Evolutionary conservation across 352 stramenopile species (phyloP), one percentile per base, ranked within the genome.

Genomic region (Phytophthora pseudosyringae): DNA sequence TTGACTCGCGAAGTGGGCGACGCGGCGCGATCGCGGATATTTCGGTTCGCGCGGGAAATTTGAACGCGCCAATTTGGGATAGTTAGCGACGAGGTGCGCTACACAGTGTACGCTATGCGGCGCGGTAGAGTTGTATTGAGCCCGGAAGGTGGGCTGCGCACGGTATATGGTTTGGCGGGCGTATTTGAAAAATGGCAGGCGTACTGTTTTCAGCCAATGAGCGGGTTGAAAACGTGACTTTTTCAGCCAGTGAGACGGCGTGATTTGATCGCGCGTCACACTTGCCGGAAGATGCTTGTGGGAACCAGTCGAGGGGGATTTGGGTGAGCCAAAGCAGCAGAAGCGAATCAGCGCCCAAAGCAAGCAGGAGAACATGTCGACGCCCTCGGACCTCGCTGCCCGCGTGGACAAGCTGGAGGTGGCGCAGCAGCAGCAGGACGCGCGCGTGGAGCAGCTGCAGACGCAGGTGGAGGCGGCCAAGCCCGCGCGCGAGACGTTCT

Each of bases 401-500:
- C 78, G 80, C 62, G 65, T 89, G 50, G 69, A 69, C 44, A 57
- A 69, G 49, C 64, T 89, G 38, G 78, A 88, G 49, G 64, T 74
- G 35, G 55, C 51, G 36, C 69, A 74, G 58, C 71, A 87, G 60
- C 67, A 83, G 49, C 75, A 87, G 61, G 59, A 73, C 5, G 72
- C 75, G 66, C 64, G 59, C 16, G 16, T 78, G 58, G 26, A 69
- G 32, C 25, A 59, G 36, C 36, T 72, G 41, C 69, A 85, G 59
- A 60, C 66, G 45, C 63, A 88, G 53, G 38, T 80, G 29, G 64
- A 76, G 38, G 70, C 58, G 7, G 69, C 64, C 21, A 83, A 79
- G 60, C 31, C 51, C 10, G 50, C 76, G 49, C 68, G 67, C 28
- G 83, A 93, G 71, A 82, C 74, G 4, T 99, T 98, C 78, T 99